Evolutionary conservation across 768 basidiomycete genomes (phyloP).

Genomic region (Astraeus odoratus): DNA sequence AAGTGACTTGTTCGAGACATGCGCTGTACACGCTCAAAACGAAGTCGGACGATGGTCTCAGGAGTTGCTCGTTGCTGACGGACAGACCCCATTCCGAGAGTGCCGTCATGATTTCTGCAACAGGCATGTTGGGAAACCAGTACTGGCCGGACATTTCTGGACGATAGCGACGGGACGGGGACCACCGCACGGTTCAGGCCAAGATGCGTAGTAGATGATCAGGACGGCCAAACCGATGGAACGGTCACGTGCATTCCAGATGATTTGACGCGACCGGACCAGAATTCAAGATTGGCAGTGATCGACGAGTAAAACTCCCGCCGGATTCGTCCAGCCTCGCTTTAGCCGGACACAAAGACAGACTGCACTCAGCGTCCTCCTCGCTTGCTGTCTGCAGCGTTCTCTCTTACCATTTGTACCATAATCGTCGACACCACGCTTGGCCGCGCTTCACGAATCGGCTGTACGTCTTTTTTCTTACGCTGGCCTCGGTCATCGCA

Average conservation of each 20-base stretch:
- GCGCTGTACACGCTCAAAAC: constrained; percentile 63
- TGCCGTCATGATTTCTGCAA: constrained; percentile 55
- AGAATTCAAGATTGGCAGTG: background rate
- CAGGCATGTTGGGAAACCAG: constrained; percentile 62
- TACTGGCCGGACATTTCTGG: constrained; percentile 31
- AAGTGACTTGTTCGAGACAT: constrained; percentile 67
- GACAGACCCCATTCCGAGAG: constrained; percentile 65
- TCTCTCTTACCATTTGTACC: no score
- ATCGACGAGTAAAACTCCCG: background rate
- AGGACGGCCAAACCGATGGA: background rate
- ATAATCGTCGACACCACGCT: no score
- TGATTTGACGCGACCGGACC: constrained; percentile 1
- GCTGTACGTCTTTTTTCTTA: no score
- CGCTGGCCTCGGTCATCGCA: no score
- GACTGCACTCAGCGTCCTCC: background rate
- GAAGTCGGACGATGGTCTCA: constrained; percentile 61
- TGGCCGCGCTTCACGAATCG: no score
- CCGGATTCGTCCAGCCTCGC: background rate
- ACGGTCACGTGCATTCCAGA: constrained; percentile 23
- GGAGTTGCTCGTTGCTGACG: constrained; percentile 61
- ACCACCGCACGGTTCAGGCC: background rate
- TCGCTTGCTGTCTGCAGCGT: background rate
- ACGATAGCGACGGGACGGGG: background rate
- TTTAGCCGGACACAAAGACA: background rate
- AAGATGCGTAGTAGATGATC: background rate